Evolutionary conservation across 2,329 filamentous ascomycete species (phyloP).

Genomic region (Colletotrichum tabaci): DNA sequence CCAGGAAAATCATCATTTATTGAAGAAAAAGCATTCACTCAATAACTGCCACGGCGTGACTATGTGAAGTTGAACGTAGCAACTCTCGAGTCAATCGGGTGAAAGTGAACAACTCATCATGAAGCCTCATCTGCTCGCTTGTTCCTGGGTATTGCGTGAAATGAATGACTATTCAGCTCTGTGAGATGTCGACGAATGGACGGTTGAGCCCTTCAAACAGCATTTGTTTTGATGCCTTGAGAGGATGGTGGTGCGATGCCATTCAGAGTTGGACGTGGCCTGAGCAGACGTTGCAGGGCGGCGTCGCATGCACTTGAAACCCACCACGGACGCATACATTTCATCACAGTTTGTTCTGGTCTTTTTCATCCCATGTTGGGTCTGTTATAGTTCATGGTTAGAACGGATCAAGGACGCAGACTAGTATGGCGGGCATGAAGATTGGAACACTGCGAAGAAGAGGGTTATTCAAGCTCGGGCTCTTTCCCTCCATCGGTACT

Average conservation of each 20-base stretch:
- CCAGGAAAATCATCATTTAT: not conserved
- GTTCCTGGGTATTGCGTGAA: not conserved
- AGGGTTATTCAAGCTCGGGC: slow-evolving; percentile 29
- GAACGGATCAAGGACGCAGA: slow-evolving; percentile 17
- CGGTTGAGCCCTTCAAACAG: slow-evolving; percentile 6
- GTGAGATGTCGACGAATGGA: slow-evolving; percentile 11
- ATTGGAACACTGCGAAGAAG: slow-evolving; percentile 27
- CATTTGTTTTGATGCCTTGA: slow-evolving; percentile 11
- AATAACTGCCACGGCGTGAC: not conserved
- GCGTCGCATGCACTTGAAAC: not conserved
- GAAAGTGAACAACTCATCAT: not conserved
- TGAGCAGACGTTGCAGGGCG: not conserved
- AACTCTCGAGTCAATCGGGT: not conserved
- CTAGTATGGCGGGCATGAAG: not conserved
- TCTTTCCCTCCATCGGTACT: not conserved
- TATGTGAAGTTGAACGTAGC: not conserved
- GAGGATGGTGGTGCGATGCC: slow-evolving; percentile 8
- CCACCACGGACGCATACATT: not conserved
- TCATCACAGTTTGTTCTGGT: not conserved
- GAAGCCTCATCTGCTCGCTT: not conserved
- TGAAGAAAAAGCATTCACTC: not conserved
- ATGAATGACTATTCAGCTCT: not conserved
- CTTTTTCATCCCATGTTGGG: slow-evolving; percentile 22
- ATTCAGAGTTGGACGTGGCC: not conserved
- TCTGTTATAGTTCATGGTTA: slow-evolving; percentile 8